These are phyloP conservation scores for Tuber melanosporum DNA, from an alignment of 495 filamentous ascomycete species.

Conservation along the genomic window DNA sequence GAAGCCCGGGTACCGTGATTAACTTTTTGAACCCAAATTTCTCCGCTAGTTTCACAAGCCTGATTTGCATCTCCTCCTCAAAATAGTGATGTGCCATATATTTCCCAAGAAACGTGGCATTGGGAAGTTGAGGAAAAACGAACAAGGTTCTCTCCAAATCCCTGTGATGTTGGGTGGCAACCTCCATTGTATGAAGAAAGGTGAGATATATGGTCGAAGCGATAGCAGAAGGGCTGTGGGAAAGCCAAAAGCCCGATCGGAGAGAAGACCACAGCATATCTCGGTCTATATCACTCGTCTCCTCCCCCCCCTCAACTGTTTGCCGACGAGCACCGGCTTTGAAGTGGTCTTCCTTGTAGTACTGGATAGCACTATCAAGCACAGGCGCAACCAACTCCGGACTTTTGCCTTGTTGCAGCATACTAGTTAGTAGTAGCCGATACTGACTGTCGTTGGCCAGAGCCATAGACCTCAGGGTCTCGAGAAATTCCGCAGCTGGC, in stretches of 20 bases:
- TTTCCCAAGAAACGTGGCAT: neutral
- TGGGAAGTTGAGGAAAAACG: neutral
- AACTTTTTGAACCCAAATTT: conserved; percentile 5
- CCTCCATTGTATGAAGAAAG: conserved; percentile 6
- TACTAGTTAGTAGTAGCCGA: conserved; percentile 13
- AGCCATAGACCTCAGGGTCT: conserved; percentile 15
- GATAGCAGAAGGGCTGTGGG: neutral
- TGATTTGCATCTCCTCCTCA: conserved; percentile 2
- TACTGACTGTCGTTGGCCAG: conserved; percentile 17
- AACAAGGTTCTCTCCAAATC: conserved; percentile 1
- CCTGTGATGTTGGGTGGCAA: neutral
- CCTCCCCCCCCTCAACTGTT: neutral
- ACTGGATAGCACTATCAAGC: conserved; percentile 24
- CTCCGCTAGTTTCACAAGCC: neutral
- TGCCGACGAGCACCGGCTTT: neutral
- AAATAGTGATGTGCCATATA: conserved; percentile 4
- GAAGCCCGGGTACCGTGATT: conserved; percentile 6
- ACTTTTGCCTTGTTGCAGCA: conserved; percentile 11
- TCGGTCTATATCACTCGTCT: neutral
- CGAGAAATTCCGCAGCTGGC: conserved; percentile 20
- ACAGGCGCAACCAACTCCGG: conserved; percentile 15
- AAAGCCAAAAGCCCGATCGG: neutral
- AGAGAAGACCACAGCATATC: conserved; percentile 4
- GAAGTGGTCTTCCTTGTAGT: conserved; percentile 6
- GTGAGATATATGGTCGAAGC: neutral